A percentile compares a stretch with the other conserved stretches of the same genome.
These are phyloP conservation scores for Inga laurina DNA, from an alignment of 306 rosid genomes.

Conservation along the genomic window DNA sequence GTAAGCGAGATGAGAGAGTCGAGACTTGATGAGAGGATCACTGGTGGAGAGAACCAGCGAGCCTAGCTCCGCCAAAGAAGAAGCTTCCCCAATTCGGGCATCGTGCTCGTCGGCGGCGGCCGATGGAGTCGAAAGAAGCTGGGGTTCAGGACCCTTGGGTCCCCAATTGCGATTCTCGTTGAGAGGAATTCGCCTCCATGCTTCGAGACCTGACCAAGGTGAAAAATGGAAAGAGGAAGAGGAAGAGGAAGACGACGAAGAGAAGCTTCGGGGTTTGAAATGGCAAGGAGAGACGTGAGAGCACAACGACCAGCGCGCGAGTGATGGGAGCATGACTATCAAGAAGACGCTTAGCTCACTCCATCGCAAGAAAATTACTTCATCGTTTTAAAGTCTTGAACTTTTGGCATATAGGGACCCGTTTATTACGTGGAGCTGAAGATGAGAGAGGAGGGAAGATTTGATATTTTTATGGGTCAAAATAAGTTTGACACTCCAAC, in stretches of 20 bases:
- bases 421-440: no score
- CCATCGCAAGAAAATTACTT: background rate
- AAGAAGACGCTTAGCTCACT: background rate
- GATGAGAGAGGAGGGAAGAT: no score
- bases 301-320: constrained; percentile 5
- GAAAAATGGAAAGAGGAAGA: constrained; percentile 35
- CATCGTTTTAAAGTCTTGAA: background rate
- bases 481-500: no score
- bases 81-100: constrained; percentile 41
- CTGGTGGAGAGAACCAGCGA: constrained; percentile 76
- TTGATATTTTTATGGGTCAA: no score
- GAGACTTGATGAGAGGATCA: constrained; percentile 73
- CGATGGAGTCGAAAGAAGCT: constrained; percentile 13
- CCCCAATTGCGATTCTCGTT: constrained; percentile 80
- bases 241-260: constrained; percentile 29
- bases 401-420: no score
- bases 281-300: constrained; percentile 1
- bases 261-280: constrained; percentile 33
- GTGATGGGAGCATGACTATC: constrained; percentile 22
- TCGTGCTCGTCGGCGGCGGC: background rate
- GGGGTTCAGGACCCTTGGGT: constrained; percentile 56
- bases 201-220: constrained; percentile 69
- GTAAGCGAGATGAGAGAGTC: constrained; percentile 79
- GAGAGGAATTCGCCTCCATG: constrained; percentile 72
- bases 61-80: constrained; percentile 80